Evolutionary conservation across 495 filamentous ascomycete genomes (phyloP), one percentile per base, ranked within the genome.

Genomic region (Pyrenula aspistea): DNA sequence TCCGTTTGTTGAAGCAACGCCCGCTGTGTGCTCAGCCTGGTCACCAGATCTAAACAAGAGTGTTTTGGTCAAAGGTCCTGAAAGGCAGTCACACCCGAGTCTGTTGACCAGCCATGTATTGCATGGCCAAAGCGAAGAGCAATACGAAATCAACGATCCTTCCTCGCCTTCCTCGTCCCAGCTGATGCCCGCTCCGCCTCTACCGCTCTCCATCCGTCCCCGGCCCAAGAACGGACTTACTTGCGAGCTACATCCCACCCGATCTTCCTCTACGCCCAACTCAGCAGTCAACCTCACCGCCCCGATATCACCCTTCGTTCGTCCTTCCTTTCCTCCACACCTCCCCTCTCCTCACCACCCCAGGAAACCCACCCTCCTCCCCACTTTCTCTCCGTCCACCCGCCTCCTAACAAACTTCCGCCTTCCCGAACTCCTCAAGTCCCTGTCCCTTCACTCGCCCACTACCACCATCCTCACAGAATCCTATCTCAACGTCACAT

Each of bases 351-450:
- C 31, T 4, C 31, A 4, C 31, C 31, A 42, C 31, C 31, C 31
- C 31, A n/a, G n/a, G n/a, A n/a, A n/a, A 48, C 53, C 56, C 15
- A 63, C 64, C 21, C 60, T 56, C 22, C 59, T 67, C 12, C 56
- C 57, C 19, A 63, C 60, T 24, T 51, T 65, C 2, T 51, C 21
- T 2, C 55, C 58, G 19, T 22, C 47, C 21, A 56, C 57, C 3
- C 42, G 56, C 2, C 53, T 65, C 3, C 60, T 60, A 4, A 63
- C 57, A 53, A 62, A 55, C 53, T 67, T 67, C 48, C 64, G 64
- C 22, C 60, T 65, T 20, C 63, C 63, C 31, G 64, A 65, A 58
- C 59, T 59, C 20, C 53, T 67, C 4, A 65, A 63, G 21, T 56
- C 63, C 2, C 47, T 52, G 2, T 57, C 64, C 25, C 56, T 56